Base-by-base conservation (phyloP, 495 filamentous ascomycete species). In the Aspergillus incahuasiensis region DNA sequence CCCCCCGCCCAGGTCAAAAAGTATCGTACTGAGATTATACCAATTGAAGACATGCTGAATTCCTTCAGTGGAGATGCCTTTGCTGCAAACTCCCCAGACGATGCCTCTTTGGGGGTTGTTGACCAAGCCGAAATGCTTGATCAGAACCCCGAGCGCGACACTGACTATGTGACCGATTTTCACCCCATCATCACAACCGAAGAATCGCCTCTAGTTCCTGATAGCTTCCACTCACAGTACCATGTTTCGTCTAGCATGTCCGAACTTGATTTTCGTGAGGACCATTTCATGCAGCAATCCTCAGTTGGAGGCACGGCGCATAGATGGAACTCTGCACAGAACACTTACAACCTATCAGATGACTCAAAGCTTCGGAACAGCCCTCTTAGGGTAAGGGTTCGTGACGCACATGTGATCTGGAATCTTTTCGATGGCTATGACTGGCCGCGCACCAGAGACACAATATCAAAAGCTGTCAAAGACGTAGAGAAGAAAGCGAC, bases 351-450 rank as follows among this genome's bases (percentile, higher is more conserved):
- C 25, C 74, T 82, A 11, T 71, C 76, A 8, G 84, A 87, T 55
- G 80, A 85, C 32, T 66, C 72, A 9, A 86, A 85, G 57, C 67
- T 85, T n/a, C 77, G 75, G 25, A 70, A 75, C 46, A 89, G 86
- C 58, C 92, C 94, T 13, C 74, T 97, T 20, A 83, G 84, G 55
- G 75, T 97, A 8, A 81, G 83, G 30, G 79, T 97, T 15, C 84
- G 89, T 5, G 91, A 96, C 68, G 84, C 95, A 13, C 89, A 97
- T 66, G 74, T 96, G 44, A 95, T 97, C 57, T 99, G 95, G 95
- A 96, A 99, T 67, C 75, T 99, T 1, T 96, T 91, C 67, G 95
- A 99, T 72, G 95, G 95, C 6, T 99, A 95, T 65, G 95, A 99
- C 69, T 99, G 95, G 95, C 83, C 84, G 60, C 76, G 82, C 25